phyloP scores from a whole-genome alignment of 2,329 filamentous ascomycete genomes.

The Fusarium pseudoanthophilum region DNA sequence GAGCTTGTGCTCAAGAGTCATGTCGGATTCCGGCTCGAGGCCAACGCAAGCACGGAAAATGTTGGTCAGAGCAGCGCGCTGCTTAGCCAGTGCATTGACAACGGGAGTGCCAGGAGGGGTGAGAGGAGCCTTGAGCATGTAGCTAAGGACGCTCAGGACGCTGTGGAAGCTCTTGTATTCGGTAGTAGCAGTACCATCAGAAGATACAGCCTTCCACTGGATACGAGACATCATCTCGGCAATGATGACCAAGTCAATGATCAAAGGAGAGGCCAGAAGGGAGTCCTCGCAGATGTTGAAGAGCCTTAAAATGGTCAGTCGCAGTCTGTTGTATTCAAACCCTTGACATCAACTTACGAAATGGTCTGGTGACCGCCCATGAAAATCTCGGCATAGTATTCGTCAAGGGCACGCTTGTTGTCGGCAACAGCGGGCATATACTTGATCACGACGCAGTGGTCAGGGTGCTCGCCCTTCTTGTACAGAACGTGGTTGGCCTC shows the following conservation, averaged over 20 bases:
- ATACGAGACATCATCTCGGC: constrained; percentile 99
- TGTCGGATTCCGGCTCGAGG: constrained; percentile 96
- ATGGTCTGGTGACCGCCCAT: constrained; percentile 98
- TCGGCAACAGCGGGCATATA: constrained; percentile 99
- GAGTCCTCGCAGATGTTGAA: constrained; percentile 99
- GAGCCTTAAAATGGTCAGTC: constrained; percentile 66
- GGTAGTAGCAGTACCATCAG: constrained; percentile 61
- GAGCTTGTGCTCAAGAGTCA: constrained; percentile 99
- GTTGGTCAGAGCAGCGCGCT: constrained; percentile 93
- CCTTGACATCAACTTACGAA: constrained; percentile 61
- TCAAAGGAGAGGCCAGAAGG: constrained; percentile 91
- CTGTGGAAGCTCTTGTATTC: constrained; percentile 96
- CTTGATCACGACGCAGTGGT: constrained; percentile 99
- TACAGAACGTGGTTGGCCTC: constrained; percentile 94
- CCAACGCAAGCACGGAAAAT: constrained; percentile 99
- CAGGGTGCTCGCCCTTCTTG: constrained; percentile 90
- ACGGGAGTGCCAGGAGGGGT: constrained; percentile 95
- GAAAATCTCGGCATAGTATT: constrained; percentile 99
- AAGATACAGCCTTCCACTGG: constrained; percentile 79
- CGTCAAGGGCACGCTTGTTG: constrained; percentile 98
- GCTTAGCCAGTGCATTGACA: constrained; percentile 94
- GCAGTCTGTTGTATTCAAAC: neutral
- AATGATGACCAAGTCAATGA: constrained; percentile 94
- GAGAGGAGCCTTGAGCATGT: constrained; percentile 97
- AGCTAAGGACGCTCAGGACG: constrained; percentile 95